Base-by-base conservation (phyloP, 2,329 filamentous ascomycete genomes). In the Kalmusia sp. region DNA sequence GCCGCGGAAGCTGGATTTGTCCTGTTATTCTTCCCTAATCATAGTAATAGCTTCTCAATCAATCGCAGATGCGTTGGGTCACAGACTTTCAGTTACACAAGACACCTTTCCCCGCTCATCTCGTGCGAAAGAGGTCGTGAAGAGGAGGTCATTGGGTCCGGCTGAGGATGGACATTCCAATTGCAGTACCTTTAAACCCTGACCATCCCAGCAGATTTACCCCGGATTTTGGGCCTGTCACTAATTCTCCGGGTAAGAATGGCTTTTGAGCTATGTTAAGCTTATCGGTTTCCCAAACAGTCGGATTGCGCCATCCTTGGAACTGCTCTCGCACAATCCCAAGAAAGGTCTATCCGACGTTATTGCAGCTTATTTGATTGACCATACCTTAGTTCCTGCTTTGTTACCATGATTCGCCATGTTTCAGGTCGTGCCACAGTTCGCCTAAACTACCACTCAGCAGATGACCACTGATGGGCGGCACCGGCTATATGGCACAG, bases 61-160 rank as follows among this genome's bases (percentile, higher is more conserved):
- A n/a, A n/a, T n/a, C n/a, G n/a, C n/a, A n/a, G n/a, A n/a, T n/a
- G n/a, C n/a, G n/a, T n/a, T n/a, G n/a, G n/a, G n/a, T n/a, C n/a
- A n/a, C n/a, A n/a, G n/a, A n/a, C n/a, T n/a, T n/a, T n/a, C n/a
- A n/a, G n/a, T n/a, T n/a, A n/a, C n/a, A n/a, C n/a, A n/a, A n/a
- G n/a, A n/a, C n/a, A n/a, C n/a, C n/a, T n/a, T n/a, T 34, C 41
- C 41, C 30, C 43, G 43, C 43, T 25, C 17, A 9, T 46, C 21
- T 46, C 43, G 43, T 25, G 12, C 30, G 21, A 35, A 46, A 17
- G 12, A 33, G 6, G 11, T 33, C 28, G n/a, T 33, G 9, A 2
- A 24, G 6, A 12, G 28, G 19, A 14, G 8, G 21, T 14, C 31
- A 7, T 12, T 11, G 15, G 15, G 7, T 2, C n/a, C 14, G 22